phyloP scores from a whole-genome alignment of 2,329 filamentous ascomycete genomes.

The Penicillium olsonii region DNA sequence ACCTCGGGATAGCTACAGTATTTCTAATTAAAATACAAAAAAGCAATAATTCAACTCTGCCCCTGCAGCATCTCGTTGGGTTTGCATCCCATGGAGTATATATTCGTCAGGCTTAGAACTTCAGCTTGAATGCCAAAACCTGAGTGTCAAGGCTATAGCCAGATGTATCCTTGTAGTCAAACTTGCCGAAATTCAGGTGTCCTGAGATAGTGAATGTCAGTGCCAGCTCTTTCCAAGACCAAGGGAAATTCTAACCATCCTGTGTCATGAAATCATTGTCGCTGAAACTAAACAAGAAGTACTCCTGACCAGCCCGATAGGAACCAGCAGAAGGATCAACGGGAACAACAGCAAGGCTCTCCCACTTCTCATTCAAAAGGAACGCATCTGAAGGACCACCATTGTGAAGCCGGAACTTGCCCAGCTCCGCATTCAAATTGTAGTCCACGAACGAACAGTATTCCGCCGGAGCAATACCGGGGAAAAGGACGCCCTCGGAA shows the following conservation, averaged over 20 bases:
- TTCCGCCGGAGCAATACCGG: slow-evolving; percentile 56
- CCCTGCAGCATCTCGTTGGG: too few relatives aligned
- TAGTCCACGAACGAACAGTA: slow-evolving; percentile 70
- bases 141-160: slow-evolving; percentile 64
- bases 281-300: slow-evolving; percentile 66
- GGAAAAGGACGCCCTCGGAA: slow-evolving; percentile 55
- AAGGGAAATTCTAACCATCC: slow-evolving; percentile 51
- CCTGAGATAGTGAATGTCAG: slow-evolving; percentile 36
- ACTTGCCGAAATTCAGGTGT: slow-evolving; percentile 59
- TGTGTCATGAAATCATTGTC: slow-evolving; percentile 79
- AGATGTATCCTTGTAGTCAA: slow-evolving; percentile 58
- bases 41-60: neutral
- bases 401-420: slow-evolving; percentile 68
- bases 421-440: slow-evolving; percentile 66
- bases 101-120: slow-evolving; percentile 19
- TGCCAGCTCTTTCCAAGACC: too few relatives aligned
- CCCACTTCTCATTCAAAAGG: slow-evolving; percentile 77
- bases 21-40: neutral
- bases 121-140: slow-evolving; percentile 58
- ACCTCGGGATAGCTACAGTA: neutral
- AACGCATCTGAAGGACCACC: slow-evolving; percentile 60
- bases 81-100: neutral
- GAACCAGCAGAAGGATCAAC: slow-evolving; percentile 47
- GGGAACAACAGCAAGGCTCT: slow-evolving; percentile 65
- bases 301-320: slow-evolving; percentile 55